Percentiles rank a stretch among this genome's conserved stretches.
These are phyloP conservation scores for Kernera saxatilis DNA, from an alignment of 345 rosid species.

Conservation along the genomic window DNA sequence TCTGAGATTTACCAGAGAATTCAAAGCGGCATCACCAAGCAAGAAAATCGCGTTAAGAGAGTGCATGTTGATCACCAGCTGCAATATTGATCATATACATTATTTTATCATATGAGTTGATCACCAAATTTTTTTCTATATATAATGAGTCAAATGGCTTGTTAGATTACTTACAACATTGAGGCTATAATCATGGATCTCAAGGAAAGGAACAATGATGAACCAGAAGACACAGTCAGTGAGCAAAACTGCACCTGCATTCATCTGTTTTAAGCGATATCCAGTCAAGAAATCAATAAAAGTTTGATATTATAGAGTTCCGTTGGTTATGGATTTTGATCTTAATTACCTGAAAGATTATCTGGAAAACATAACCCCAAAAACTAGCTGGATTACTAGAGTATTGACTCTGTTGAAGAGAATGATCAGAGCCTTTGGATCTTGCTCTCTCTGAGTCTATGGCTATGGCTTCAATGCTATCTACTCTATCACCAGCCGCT, in stretches of 20 bases:
- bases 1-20: constrained; percentile 57
- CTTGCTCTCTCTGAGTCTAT: constrained; percentile 65
- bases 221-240: constrained; percentile 96
- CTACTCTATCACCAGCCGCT: constrained; percentile 59
- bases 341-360: constrained; percentile 72
- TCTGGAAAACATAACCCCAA: constrained; percentile 65
- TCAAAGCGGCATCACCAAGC: constrained; percentile 73
- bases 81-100: constrained; percentile 13
- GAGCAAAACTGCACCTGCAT: constrained; percentile 96
- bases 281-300: constrained; percentile 6
- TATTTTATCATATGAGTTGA: neutral
- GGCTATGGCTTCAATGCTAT: constrained; percentile 42
- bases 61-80: constrained; percentile 84
- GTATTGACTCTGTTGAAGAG: constrained; percentile 16
- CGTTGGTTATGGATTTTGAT: neutral
- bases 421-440: constrained; percentile 33
- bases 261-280: constrained; percentile 49
- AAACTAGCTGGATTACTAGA: constrained; percentile 51
- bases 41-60: constrained; percentile 70
- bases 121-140: neutral
- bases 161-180: constrained; percentile 53
- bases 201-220: constrained; percentile 84
- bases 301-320: neutral
- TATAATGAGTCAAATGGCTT: neutral
- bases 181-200: constrained; percentile 60